Evolutionary conservation across 2,329 filamentous ascomycete genomes (phyloP).

Genomic region (Fusarium haematococcum): DNA sequence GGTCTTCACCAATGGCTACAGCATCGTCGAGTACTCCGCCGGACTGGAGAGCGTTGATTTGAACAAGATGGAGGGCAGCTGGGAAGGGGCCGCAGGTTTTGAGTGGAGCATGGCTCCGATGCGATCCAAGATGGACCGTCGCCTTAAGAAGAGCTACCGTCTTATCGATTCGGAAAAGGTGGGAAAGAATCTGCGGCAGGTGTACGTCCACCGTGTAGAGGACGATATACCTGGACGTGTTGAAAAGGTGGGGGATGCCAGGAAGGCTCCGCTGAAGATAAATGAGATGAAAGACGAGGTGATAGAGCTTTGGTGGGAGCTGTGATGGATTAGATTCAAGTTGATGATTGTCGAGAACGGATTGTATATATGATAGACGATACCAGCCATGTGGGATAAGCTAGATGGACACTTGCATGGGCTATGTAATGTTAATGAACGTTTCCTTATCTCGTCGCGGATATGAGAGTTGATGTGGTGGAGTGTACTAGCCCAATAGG

Average conservation of each 20-base stretch:
- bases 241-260: constrained; percentile 44
- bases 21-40: constrained; percentile 61
- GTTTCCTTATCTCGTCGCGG: constrained; percentile 29
- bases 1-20: constrained; percentile 70
- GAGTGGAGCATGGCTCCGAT: constrained; percentile 67
- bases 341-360: constrained; percentile 7
- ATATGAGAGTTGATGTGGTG: constrained; percentile 16
- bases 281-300: constrained; percentile 55
- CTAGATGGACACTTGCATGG: constrained; percentile 30
- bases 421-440: constrained; percentile 42
- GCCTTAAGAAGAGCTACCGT: constrained; percentile 64
- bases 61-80: constrained; percentile 65
- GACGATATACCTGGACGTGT: constrained; percentile 48
- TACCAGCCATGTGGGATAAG: constrained; percentile 33
- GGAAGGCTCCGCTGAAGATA: constrained; percentile 22
- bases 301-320: constrained; percentile 61
- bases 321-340: constrained; percentile 20
- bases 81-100: constrained; percentile 61
- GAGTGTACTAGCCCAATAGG: constrained; percentile 11
- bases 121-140: constrained; percentile 49
- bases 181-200: constrained; percentile 62
- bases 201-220: constrained; percentile 63
- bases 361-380: constrained; percentile 41
- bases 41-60: constrained; percentile 56
- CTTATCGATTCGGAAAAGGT: constrained; percentile 59